A percentile compares a stretch with the other conserved stretches of the same genome.
Conservation (phyloP, 139 green algal genomes). For the Mesotaenium endlicherianum region DNA sequence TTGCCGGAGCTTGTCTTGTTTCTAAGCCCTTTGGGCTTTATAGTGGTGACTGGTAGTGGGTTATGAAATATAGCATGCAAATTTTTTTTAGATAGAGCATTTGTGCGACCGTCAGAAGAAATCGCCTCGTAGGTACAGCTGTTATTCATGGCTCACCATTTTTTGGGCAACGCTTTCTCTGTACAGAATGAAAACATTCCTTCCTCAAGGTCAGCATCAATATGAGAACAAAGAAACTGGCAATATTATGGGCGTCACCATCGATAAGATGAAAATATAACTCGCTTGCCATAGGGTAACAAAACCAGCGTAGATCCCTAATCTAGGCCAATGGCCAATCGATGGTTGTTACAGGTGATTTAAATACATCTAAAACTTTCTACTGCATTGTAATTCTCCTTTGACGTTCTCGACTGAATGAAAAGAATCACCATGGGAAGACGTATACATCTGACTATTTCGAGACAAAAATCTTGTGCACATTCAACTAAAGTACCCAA, state of each 20-base stretch:
- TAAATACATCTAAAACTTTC: neutral
- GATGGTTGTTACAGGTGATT: slow-evolving; percentile 6
- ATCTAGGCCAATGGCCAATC: neutral
- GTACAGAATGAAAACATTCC: neutral
- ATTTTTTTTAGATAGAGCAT: too few relatives aligned
- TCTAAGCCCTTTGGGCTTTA: neutral
- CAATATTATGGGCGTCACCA: neutral
- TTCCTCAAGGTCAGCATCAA: neutral
- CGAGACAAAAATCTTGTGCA: neutral
- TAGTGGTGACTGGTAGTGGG: too few relatives aligned
- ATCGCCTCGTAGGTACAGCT: neutral
- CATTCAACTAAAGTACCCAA: neutral
- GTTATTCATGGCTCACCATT: slow-evolving; percentile 24
- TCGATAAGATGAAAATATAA: slow-evolving; percentile 12
- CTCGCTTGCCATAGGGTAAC: slow-evolving; percentile 12
- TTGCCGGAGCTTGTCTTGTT: neutral
- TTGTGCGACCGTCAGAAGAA: too few relatives aligned
- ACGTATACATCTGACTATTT: neutral
- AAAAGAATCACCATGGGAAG: too few relatives aligned
- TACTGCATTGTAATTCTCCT: too few relatives aligned
- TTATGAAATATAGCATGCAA: too few relatives aligned
- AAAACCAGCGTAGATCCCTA: neutral
- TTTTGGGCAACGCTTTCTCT: neutral
- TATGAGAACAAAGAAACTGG: neutral
- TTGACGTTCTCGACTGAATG: too few relatives aligned